A percentile compares a stretch with the other conserved stretches of the same genome.
Evolutionary conservation across 108 stramenopile genomes (phyloP).

Genomic region (Mediolabrus comicus): DNA sequence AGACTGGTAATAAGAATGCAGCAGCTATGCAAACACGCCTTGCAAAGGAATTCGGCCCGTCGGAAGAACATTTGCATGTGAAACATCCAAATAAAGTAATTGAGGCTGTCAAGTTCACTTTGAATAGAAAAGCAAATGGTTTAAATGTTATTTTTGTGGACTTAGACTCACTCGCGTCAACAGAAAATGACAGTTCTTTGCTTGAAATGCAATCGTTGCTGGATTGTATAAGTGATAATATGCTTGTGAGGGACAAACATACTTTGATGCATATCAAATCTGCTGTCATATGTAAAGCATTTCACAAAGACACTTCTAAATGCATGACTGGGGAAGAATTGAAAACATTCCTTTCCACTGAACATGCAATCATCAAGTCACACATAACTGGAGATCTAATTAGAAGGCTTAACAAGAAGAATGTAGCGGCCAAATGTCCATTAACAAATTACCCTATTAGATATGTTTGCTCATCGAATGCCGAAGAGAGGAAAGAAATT

Average conservation of each 20-base stretch:
- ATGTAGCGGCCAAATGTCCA: slow-evolving; percentile 20
- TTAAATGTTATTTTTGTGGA: slow-evolving; percentile 9
- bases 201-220: not conserved
- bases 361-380: not conserved
- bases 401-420: slow-evolving; percentile 18
- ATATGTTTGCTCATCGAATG: slow-evolving; percentile 5
- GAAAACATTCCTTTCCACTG: not conserved
- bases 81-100: not conserved
- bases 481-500: slow-evolving; percentile 15
- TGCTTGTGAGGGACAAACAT: not conserved
- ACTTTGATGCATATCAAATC: slow-evolving; percentile 10
- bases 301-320: not conserved
- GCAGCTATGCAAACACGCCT: not conserved
- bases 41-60: slow-evolving; percentile 7
- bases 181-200: not conserved
- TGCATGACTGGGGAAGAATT: not conserved
- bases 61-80: not conserved
- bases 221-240: not conserved
- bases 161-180: not conserved
- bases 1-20: not conserved
- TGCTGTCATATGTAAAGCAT: not conserved
- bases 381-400: not conserved
- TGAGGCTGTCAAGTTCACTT: not conserved
- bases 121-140: not conserved
- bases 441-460: slow-evolving; percentile 20